A percentile compares a stretch with the other conserved stretches of the same genome.
phyloP scores from a whole-genome alignment of 257 asterid genomes.

The Scutellaria minor region DNA sequence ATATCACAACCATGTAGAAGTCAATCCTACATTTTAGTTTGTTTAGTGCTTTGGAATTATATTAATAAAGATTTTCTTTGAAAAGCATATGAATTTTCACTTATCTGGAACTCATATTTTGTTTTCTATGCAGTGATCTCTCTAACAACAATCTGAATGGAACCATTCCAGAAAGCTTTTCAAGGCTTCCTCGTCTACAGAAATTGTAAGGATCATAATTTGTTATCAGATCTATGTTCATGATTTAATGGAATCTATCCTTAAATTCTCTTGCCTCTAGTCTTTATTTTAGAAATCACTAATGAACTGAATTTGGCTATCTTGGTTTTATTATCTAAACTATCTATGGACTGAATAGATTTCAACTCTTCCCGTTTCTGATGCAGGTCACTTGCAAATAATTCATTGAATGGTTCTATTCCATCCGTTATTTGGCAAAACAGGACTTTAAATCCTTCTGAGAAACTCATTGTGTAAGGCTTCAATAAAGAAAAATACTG shows the following conservation, averaged over 20 bases:
- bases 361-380: constrained; percentile 25
- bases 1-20: constrained; percentile 77
- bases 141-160: constrained; percentile 81
- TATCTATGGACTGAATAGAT: constrained; percentile 22
- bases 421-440: constrained; percentile 81
- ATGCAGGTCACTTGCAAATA: constrained; percentile 78
- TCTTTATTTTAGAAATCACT: constrained; percentile 4
- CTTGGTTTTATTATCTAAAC: constrained; percentile 18
- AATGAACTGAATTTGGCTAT: not conserved
- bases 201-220: constrained; percentile 62
- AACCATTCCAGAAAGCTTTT: constrained; percentile 72
- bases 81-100: constrained; percentile 16
- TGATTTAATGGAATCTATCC: constrained; percentile 22
- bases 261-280: not conserved
- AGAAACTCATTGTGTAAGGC: constrained; percentile 72
- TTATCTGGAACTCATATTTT: constrained; percentile 26
- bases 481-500: not conserved
- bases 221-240: constrained; percentile 20
- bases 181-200: constrained; percentile 72
- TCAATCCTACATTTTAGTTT: constrained; percentile 7
- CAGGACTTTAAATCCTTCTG: constrained; percentile 58
- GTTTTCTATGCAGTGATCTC: constrained; percentile 58
- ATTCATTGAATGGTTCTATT: constrained; percentile 72
- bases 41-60: constrained; percentile 22
- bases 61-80: constrained; percentile 3